Evolutionary conservation across 345 rosid genomes (phyloP).

Genomic region (Kandelia obovata): DNA sequence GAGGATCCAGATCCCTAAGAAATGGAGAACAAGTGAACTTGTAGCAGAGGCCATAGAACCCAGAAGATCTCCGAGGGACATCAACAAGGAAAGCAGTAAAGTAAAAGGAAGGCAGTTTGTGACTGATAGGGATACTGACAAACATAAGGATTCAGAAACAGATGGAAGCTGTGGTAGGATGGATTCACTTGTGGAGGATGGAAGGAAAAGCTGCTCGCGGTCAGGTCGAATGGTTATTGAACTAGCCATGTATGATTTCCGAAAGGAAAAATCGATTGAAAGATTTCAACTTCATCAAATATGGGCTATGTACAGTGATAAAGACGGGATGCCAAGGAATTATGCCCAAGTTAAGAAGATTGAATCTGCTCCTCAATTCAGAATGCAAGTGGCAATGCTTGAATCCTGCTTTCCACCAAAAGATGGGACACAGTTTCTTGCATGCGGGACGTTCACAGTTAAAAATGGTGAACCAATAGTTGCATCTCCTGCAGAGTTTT

Average conservation of each 20-base stretch:
- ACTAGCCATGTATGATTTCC: constrained; percentile 28
- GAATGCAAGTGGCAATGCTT: constrained; percentile 46
- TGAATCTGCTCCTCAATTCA: constrained; percentile 27
- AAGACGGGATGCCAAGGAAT: constrained; percentile 40
- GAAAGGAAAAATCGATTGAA: constrained; percentile 36
- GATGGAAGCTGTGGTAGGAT: constrained; percentile 24
- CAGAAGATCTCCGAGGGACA: constrained; percentile 41
- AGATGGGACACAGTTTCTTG: constrained; percentile 9
- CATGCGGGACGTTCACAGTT: constrained; percentile 50
- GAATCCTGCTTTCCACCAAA: constrained; percentile 23
- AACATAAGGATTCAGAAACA: constrained; percentile 21
- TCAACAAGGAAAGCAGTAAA: constrained; percentile 22
- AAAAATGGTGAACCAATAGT: constrained; percentile 29
- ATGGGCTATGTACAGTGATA: constrained; percentile 45
- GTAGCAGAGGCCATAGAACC: constrained; percentile 25
- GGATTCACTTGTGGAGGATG: constrained; percentile 4
- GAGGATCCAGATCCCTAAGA: constrained; percentile 19
- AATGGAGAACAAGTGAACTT: constrained; percentile 13
- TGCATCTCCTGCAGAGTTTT: constrained; percentile 30
- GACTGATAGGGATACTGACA: constrained; percentile 5
- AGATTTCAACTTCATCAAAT: constrained; percentile 41
- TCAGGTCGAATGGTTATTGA: constrained; percentile 12
- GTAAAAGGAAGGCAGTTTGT: constrained; percentile 10
- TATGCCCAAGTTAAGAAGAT: constrained; percentile 49
- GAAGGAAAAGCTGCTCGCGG: neutral